Percentiles rank a stretch among this genome's conserved stretches.
These are phyloP conservation scores for Trypanosoma scelopori DNA, from an alignment of 208 protist species.

Conservation along the genomic window DNA sequence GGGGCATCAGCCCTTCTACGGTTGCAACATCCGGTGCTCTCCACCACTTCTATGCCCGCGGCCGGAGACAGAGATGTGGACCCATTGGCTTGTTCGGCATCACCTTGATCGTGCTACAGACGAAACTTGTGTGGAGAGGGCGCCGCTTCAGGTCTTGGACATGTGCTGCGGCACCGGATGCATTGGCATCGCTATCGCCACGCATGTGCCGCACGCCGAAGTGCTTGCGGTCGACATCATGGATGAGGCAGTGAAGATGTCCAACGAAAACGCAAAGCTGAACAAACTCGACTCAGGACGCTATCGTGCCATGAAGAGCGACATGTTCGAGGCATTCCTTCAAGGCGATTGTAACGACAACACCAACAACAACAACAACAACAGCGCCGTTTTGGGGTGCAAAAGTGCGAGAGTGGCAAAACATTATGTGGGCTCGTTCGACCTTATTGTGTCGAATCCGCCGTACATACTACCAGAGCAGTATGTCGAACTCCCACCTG, in stretches of 20 bases:
- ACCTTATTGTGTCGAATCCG: slow-evolving; percentile 85
- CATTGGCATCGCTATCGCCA: slow-evolving; percentile 83
- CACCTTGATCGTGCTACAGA: slow-evolving; percentile 29
- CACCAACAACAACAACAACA: not conserved
- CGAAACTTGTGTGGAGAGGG: not conserved
- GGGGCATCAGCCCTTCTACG: slow-evolving; percentile 84
- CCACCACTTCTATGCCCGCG: slow-evolving; percentile 79
- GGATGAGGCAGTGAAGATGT: slow-evolving; percentile 44
- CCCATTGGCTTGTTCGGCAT: slow-evolving; percentile 68
- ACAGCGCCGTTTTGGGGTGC: not conserved
- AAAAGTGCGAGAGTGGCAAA: slow-evolving; percentile 1
- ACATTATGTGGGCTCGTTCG: slow-evolving; percentile 48
- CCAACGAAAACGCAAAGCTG: slow-evolving; percentile 45
- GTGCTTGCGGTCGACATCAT: slow-evolving; percentile 73
- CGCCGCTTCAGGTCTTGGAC: slow-evolving; percentile 63
- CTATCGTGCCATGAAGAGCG: slow-evolving; percentile 57
- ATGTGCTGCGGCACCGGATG: slow-evolving; percentile 89
- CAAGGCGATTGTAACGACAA: not conserved
- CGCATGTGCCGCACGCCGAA: slow-evolving; percentile 45
- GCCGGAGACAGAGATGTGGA: slow-evolving; percentile 90
- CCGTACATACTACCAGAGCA: slow-evolving; percentile 83
- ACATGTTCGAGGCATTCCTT: slow-evolving; percentile 78
- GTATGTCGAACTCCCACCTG: slow-evolving; percentile 63
- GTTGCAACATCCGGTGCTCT: slow-evolving; percentile 65
- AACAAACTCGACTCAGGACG: slow-evolving; percentile 58